Evolutionary conservation across 1,139 yeast genomes (phyloP).

Genomic region (Suhomyces bokatorum): DNA sequence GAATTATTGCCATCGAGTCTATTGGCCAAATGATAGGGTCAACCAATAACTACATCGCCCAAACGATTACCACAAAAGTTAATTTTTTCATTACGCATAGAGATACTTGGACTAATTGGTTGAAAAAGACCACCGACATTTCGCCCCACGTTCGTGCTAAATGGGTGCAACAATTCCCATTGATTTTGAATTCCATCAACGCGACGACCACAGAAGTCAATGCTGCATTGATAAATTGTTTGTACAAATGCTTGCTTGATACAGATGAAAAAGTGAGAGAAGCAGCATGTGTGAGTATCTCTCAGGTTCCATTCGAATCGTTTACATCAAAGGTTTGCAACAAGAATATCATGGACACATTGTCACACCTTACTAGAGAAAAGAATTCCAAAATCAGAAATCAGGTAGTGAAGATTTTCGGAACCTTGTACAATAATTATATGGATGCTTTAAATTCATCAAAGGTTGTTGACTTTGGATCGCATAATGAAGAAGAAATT

Average conservation of each 20-base stretch:
- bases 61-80: slow-evolving; percentile 33
- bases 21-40: slow-evolving; percentile 66
- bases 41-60: slow-evolving; percentile 13
- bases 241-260: slow-evolving; percentile 71
- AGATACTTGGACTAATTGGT: slow-evolving; percentile 70
- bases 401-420: slow-evolving; percentile 56
- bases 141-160: slow-evolving; percentile 61
- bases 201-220: slow-evolving; percentile 51
- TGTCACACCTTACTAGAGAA: slow-evolving; percentile 69
- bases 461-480: slow-evolving; percentile 33
- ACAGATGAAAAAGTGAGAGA: slow-evolving; percentile 73
- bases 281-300: slow-evolving; percentile 54
- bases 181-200: slow-evolving; percentile 29
- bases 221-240: slow-evolving; percentile 55
- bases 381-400: slow-evolving; percentile 66
- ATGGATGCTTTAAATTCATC: slow-evolving; percentile 18
- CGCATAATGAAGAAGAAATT: slow-evolving; percentile 28
- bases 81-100: slow-evolving; percentile 63
- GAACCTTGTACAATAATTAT: slow-evolving; percentile 51
- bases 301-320: slow-evolving; percentile 38
- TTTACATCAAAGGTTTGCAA: slow-evolving; percentile 48
- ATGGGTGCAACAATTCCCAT: slow-evolving; percentile 64
- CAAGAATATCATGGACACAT: slow-evolving; percentile 49
- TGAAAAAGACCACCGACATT: slow-evolving; percentile 68
- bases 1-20: slow-evolving; percentile 71